Evolutionary conservation across 768 basidiomycete species (phyloP).

Genomic region (Lactifluus subvellereus): DNA sequence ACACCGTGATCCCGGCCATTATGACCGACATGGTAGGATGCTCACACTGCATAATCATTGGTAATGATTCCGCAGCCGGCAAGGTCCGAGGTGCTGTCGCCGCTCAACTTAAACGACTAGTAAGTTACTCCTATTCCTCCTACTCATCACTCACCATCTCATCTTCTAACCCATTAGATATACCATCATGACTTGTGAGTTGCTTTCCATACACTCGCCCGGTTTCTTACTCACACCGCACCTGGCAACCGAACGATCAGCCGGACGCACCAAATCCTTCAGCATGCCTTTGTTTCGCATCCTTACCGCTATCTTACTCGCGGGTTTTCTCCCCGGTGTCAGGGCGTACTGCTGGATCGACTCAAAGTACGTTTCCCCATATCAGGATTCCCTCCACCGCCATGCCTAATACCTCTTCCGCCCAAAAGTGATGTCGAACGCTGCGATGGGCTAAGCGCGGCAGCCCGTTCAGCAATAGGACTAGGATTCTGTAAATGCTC

Average conservation of each 20-base stretch:
- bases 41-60: no score
- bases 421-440: neutral
- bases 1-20: no score
- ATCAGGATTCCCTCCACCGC: neutral
- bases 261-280: neutral
- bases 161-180: neutral
- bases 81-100: no score
- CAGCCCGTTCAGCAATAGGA: constrained; percentile 1
- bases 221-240: neutral
- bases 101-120: no score
- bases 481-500: neutral
- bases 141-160: no score
- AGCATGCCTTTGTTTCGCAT: neutral
- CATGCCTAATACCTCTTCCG: neutral
- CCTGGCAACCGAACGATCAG: neutral
- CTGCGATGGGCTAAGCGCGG: neutral
- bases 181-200: neutral
- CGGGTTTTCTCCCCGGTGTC: neutral
- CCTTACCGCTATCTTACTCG: neutral
- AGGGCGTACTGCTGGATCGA: constrained; percentile 7
- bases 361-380: neutral
- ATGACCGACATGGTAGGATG: no score
- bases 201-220: neutral
- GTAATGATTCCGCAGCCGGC: no score
- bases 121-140: no score